Percentiles rank a stretch among this genome's conserved stretches.
phyloP scores from a whole-genome alignment of 2,329 filamentous ascomycete genomes.

The Penicillium concentricum region DNA sequence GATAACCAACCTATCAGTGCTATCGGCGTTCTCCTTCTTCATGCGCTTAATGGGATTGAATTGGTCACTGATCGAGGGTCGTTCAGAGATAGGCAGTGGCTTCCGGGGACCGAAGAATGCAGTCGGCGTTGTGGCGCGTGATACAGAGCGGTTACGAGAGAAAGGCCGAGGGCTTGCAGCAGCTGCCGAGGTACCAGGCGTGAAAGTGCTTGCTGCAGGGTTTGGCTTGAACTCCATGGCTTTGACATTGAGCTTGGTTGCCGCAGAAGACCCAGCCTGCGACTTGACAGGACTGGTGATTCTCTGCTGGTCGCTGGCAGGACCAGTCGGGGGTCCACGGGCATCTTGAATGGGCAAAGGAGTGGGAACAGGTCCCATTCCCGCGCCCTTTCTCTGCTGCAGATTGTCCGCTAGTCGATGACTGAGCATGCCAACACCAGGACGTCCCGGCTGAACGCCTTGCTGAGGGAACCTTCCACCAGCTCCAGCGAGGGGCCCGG shows the following conservation, averaged over 20 bases:
- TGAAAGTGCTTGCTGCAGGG: constrained; percentile 77
- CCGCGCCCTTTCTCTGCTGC: constrained; percentile 51
- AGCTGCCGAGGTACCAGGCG: constrained; percentile 65
- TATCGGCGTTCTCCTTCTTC: constrained; percentile 61
- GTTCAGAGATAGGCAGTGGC: constrained; percentile 59
- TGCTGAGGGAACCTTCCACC: constrained; percentile 45
- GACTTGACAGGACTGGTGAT: constrained; percentile 45
- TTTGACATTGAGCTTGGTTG: constrained; percentile 60
- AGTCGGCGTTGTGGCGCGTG: constrained; percentile 49
- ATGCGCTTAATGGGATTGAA: constrained; percentile 69
- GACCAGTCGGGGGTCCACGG: constrained; percentile 72
- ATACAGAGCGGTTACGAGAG: constrained; percentile 52
- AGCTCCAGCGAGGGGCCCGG: constrained; percentile 46
- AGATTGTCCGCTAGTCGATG: constrained; percentile 54
- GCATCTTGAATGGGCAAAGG: constrained; percentile 63
- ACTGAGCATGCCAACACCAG: constrained; percentile 48
- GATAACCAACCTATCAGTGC: constrained; percentile 62
- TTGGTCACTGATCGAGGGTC: constrained; percentile 53
- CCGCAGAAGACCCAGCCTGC: constrained; percentile 53
- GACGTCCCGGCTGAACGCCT: constrained; percentile 42
- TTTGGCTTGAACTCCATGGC: constrained; percentile 82
- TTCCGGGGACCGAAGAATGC: constrained; percentile 69
- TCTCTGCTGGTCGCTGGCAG: constrained; percentile 58
- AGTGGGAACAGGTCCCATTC: constrained; percentile 47
- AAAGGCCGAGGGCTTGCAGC: constrained; percentile 66